A percentile compares a stretch with the other conserved stretches of the same genome.
phyloP scores from a whole-genome alignment of 768 basidiomycete species.

The Strobilomyces echinocephalus region DNA sequence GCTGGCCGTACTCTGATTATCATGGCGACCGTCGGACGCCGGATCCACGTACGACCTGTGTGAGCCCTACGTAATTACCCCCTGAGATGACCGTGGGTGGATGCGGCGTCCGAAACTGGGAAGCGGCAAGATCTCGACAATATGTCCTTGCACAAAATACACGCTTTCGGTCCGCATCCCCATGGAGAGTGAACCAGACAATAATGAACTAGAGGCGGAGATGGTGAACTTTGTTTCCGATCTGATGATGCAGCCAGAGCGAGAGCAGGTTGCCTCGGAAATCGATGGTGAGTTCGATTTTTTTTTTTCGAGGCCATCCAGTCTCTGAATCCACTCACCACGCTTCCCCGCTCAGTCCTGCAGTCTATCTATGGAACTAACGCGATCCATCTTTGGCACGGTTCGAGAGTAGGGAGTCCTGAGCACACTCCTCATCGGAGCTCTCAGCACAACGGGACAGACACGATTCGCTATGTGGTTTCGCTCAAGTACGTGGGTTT shows the following conservation, averaged over 20 bases:
- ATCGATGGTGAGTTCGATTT: constrained; percentile 35
- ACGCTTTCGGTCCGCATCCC: neutral
- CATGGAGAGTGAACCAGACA: constrained; percentile 17
- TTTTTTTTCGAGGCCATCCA: neutral
- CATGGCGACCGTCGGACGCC: no score
- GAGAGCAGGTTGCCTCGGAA: constrained; percentile 45
- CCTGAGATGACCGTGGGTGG: neutral
- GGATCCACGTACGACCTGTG: no score
- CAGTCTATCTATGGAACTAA: constrained; percentile 78
- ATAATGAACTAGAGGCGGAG: constrained; percentile 17
- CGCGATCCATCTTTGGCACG: constrained; percentile 56
- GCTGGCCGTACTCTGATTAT: no score
- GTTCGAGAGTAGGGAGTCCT: constrained; percentile 23
- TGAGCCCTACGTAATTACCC: neutral
- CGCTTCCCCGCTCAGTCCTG: constrained; percentile 40
- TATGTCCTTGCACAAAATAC: constrained; percentile 4
- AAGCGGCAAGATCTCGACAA: constrained; percentile 2
- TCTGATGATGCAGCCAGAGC: constrained; percentile 32
- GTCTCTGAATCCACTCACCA: constrained; percentile 3
- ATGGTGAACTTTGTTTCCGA: constrained; percentile 25
- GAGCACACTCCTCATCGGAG: constrained; percentile 2
- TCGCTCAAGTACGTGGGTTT: constrained; percentile 50
- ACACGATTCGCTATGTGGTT: constrained; percentile 60
- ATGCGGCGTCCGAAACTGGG: neutral
- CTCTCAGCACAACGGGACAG: constrained; percentile 22